A percentile compares a stretch with the other conserved stretches of the same genome.
These are phyloP conservation scores for Osmozyma mogii DNA, from an alignment of 805 yeast genomes.

Conservation along the genomic window DNA sequence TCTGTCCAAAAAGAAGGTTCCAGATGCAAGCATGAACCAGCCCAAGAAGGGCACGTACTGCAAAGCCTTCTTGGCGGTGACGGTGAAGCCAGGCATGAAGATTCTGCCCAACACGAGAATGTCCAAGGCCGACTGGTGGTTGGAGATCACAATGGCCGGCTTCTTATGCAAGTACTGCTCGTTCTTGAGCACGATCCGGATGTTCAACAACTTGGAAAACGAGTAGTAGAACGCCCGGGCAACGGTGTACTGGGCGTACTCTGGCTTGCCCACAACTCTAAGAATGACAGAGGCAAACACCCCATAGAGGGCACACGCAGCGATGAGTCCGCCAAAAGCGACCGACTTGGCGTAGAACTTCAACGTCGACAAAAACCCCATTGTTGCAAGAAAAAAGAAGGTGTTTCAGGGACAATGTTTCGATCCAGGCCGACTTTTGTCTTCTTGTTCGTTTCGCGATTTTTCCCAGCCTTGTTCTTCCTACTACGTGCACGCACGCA, in stretches of 20 bases:
- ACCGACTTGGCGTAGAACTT: constrained; percentile 51
- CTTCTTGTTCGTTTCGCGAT: too few species aligned
- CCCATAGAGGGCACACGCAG: constrained; percentile 66
- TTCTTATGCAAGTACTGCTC: constrained; percentile 21
- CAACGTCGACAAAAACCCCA: constrained; percentile 14
- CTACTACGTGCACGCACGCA: too few species aligned
- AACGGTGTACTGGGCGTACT: constrained; percentile 80
- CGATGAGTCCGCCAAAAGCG: constrained; percentile 45
- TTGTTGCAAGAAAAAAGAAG: too few species aligned
- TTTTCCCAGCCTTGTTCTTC: too few species aligned
- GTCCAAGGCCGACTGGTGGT: constrained; percentile 90
- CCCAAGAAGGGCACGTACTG: constrained; percentile 86
- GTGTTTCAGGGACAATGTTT: too few species aligned
- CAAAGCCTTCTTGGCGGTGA: constrained; percentile 83
- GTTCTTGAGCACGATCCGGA: constrained; percentile 61
- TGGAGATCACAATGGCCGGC: constrained; percentile 78
- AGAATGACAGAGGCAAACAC: constrained; percentile 65
- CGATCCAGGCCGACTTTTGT: too few species aligned
- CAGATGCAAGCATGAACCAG: constrained; percentile 91
- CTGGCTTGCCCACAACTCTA: constrained; percentile 62
- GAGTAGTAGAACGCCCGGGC: constrained; percentile 72
- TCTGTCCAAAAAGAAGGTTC: constrained; percentile 88
- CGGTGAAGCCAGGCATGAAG: constrained; percentile 84
- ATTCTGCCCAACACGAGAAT: constrained; percentile 71
- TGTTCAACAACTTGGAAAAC: constrained; percentile 56